Percentiles rank a stretch among this genome's conserved stretches.
Conservation (phyloP, 306 rosid genomes). For the Pachyrhizus erosus region DNA sequence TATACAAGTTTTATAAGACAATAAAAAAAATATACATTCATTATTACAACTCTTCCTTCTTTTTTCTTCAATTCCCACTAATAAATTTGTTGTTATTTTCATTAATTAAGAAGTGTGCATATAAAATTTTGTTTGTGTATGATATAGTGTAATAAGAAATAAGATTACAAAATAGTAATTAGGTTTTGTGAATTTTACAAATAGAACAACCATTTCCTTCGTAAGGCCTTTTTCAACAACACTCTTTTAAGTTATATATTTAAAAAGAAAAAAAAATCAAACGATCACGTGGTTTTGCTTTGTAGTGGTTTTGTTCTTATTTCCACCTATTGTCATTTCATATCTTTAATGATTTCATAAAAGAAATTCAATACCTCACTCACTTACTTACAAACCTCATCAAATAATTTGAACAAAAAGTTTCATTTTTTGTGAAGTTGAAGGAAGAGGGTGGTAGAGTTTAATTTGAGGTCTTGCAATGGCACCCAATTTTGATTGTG, state of each 20-base stretch:
- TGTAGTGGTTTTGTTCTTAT: slow-evolving; percentile 42
- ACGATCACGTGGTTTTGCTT: slow-evolving; percentile 23
- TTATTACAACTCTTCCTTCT: neutral
- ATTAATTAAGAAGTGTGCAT: neutral
- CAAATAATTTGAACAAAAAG: slow-evolving; percentile 36
- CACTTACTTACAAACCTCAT: neutral
- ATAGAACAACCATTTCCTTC: slow-evolving; percentile 62
- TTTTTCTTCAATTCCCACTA: neutral
- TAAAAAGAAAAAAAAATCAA: slow-evolving; percentile 31
- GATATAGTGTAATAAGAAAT: neutral
- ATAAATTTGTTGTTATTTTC: neutral
- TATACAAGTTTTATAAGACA: neutral
- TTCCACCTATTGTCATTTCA: slow-evolving; percentile 40
- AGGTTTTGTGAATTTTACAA: slow-evolving; percentile 24
- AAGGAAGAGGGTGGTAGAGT: neutral
- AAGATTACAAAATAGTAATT: slow-evolving; percentile 47
- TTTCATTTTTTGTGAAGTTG: slow-evolving; percentile 15
- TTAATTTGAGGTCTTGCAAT: slow-evolving; percentile 47
- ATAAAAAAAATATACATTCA: neutral
- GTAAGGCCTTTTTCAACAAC: slow-evolving; percentile 59
- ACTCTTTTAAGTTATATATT: slow-evolving; percentile 57
- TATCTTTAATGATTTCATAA: neutral
- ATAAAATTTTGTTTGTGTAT: neutral
- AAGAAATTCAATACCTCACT: slow-evolving; percentile 27
- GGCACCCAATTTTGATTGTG: slow-evolving; percentile 92